Evolutionary conservation across 2,329 filamentous ascomycete genomes (phyloP).

Genomic region (Fusarium sororula): DNA sequence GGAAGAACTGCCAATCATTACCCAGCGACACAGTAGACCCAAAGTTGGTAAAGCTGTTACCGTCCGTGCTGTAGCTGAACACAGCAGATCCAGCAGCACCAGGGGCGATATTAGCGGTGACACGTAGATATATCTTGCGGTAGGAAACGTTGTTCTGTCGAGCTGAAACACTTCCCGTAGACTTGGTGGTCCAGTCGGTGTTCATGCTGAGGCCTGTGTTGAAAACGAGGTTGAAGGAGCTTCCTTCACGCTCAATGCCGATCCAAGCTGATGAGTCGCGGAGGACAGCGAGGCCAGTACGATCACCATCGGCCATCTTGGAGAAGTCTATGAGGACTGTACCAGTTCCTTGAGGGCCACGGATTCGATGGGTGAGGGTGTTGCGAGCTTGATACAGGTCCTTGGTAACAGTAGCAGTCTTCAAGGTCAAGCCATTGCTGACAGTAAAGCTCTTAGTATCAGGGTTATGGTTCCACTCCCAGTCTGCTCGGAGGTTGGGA

Average conservation of each 20-base stretch:
- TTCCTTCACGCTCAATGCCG: slow-evolving; percentile 3
- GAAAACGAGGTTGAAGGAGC: not conserved
- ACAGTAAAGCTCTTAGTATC: slow-evolving; percentile 2
- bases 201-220: slow-evolving; percentile 2
- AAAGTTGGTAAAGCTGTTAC: not conserved
- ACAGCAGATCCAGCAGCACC: slow-evolving; percentile 3
- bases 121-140: slow-evolving; percentile 8
- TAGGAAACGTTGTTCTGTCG: not conserved
- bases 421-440: slow-evolving; percentile 6
- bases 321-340: slow-evolving; percentile 1
- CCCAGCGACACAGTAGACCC: not conserved
- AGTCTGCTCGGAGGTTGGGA: not conserved
- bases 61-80: slow-evolving; percentile 7
- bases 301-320: slow-evolving; percentile 7
- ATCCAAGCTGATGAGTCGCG: slow-evolving; percentile 13
- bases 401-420: slow-evolving; percentile 4
- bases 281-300: not conserved
- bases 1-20: slow-evolving; percentile 16
- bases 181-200: slow-evolving; percentile 6
- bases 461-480: slow-evolving; percentile 17
- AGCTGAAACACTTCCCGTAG: not conserved
- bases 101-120: not conserved
- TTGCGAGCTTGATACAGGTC: slow-evolving; percentile 13
- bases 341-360: not conserved
- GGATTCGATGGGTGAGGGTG: slow-evolving; percentile 1